phyloP scores from a whole-genome alignment of 345 rosid species.

The Noccaea caerulescens region DNA sequence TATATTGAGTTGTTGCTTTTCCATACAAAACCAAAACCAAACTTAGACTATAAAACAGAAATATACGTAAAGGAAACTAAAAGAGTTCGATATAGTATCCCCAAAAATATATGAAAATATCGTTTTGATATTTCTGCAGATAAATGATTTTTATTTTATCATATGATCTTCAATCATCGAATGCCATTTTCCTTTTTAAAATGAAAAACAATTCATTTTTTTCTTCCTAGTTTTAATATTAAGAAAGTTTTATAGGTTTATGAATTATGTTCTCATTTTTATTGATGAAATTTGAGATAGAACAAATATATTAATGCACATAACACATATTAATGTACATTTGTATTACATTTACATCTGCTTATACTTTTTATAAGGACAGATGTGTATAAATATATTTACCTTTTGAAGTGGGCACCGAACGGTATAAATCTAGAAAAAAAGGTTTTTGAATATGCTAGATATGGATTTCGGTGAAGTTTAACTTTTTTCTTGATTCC shows the following conservation, averaged over 20 bases:
- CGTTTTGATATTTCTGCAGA: background rate
- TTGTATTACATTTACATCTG: background rate
- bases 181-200: background rate
- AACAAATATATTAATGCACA: background rate
- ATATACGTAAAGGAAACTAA: background rate
- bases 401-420: conserved; percentile 5
- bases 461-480: conserved; percentile 21
- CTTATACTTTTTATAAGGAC: background rate
- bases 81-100: background rate
- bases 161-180: background rate
- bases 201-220: background rate
- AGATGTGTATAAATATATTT: background rate
- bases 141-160: background rate
- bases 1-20: conserved; percentile 3
- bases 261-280: background rate
- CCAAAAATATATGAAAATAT: background rate
- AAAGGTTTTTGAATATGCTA: conserved; percentile 28
- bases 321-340: background rate
- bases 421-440: conserved; percentile 3
- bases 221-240: no score
- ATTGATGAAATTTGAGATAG: background rate
- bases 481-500: conserved; percentile 31
- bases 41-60: background rate
- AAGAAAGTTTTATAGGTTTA: background rate
- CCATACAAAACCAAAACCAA: conserved; percentile 14